phyloP scores from a whole-genome alignment of 306 rosid genomes.

The Citrullus mucosospermus region DNA sequence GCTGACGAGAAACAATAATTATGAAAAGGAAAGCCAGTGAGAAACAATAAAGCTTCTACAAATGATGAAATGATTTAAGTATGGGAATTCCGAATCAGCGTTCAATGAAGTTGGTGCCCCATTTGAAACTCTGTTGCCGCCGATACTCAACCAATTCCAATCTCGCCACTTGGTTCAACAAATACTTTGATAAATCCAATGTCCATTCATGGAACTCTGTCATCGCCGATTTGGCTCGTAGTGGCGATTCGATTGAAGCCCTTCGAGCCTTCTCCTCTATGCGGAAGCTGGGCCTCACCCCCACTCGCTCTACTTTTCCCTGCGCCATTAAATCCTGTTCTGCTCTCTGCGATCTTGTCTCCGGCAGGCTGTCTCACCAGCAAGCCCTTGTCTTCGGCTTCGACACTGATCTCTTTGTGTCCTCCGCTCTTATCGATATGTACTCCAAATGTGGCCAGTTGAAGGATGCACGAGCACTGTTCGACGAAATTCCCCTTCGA shows the following conservation, averaged over 20 bases:
- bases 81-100: conserved; percentile 10
- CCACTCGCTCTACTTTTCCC: conserved; percentile 62
- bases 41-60: neutral
- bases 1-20: neutral
- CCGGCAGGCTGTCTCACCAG: conserved; percentile 62
- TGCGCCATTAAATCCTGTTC: conserved; percentile 79
- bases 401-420: conserved; percentile 46
- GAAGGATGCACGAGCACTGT: conserved; percentile 43
- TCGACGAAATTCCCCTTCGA: conserved; percentile 53
- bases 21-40: neutral
- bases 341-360: conserved; percentile 44
- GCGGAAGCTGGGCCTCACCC: conserved; percentile 66
- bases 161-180: conserved; percentile 52
- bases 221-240: conserved; percentile 67
- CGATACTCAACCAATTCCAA: conserved; percentile 23
- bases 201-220: conserved; percentile 65
- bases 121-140: neutral
- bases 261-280: conserved; percentile 62
- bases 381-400: conserved; percentile 66
- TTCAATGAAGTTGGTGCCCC: neutral
- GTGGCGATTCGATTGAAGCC: conserved; percentile 60
- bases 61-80: neutral
- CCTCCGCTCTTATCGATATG: conserved; percentile 71
- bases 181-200: conserved; percentile 52
- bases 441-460: conserved; percentile 51